Evolutionary conservation across 345 rosid genomes (phyloP).

Genomic region (Acer yangbiense): DNA sequence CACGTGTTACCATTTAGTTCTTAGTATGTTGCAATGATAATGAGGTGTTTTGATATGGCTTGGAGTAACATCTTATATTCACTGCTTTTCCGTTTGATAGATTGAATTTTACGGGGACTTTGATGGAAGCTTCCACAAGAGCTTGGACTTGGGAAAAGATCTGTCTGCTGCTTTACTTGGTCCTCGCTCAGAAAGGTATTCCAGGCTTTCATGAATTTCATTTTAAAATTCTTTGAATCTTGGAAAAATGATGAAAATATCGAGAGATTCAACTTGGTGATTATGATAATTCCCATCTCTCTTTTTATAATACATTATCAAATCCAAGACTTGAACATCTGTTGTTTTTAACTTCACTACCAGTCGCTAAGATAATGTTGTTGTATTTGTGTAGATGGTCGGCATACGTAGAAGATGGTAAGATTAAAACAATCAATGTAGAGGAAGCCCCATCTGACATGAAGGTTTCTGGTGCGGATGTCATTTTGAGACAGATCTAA

Average conservation of each 20-base stretch:
- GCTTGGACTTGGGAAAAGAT: slow-evolving; percentile 84
- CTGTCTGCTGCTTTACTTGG: slow-evolving; percentile 90
- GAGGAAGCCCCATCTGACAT: slow-evolving; percentile 90
- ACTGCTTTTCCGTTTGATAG: slow-evolving; percentile 27
- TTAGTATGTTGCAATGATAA: not conserved
- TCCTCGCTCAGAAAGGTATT: slow-evolving; percentile 76
- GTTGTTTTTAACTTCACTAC: not conserved
- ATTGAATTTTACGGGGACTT: slow-evolving; percentile 93
- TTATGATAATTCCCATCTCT: not conserved
- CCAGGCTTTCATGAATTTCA: not conserved
- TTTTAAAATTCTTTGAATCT: not conserved
- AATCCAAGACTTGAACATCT: not conserved
- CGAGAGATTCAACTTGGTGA: not conserved
- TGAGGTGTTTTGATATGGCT: not conserved
- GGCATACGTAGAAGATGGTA: slow-evolving; percentile 83
- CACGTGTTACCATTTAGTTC: not conserved
- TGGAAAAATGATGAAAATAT: not conserved
- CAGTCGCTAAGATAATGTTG: not conserved
- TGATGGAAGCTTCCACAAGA: slow-evolving; percentile 87
- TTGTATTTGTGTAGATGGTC: slow-evolving; percentile 67
- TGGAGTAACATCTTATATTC: not conserved
- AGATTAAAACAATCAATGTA: slow-evolving; percentile 72
- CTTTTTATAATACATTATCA: not conserved
- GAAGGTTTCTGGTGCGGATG: slow-evolving; percentile 81
- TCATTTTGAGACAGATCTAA: slow-evolving; percentile 77